Percentiles rank a stretch among this genome's conserved stretches.
Conservation (phyloP, 768 basidiomycete species). For the Lenzites betulinus region DNA sequence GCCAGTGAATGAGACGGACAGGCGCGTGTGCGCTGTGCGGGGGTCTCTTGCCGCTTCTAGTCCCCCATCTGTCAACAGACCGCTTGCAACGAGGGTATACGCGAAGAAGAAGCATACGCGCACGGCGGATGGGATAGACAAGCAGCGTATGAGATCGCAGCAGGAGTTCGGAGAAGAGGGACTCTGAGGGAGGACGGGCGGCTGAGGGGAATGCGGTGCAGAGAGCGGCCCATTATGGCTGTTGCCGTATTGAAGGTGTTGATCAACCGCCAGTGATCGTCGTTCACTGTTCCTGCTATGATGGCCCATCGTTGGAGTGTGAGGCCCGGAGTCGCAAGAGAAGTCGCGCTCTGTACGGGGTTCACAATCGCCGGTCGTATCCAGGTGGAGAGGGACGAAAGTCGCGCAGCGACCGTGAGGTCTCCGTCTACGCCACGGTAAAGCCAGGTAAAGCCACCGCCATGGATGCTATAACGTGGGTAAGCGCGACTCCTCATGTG, state of each 20-base stretch:
- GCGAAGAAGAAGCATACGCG: no score
- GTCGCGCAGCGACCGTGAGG: neutral
- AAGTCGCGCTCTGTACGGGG: neutral
- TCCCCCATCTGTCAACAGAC: neutral
- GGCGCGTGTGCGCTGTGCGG: no score
- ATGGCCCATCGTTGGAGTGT: neutral
- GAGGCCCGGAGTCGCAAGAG: neutral
- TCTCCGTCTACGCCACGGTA: no score
- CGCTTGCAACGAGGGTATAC: no score
- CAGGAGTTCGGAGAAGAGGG: neutral
- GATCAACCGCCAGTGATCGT: conserved; percentile 2
- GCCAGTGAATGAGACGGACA: neutral
- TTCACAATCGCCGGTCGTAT: neutral
- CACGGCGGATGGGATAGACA: neutral
- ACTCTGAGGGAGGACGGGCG: no score
- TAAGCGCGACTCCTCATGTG: no score
- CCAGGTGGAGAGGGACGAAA: neutral
- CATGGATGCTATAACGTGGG: neutral
- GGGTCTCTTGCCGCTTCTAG: no score
- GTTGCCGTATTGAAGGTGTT: neutral
- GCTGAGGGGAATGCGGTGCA: neutral
- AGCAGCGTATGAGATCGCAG: neutral
- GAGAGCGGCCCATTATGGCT: neutral
- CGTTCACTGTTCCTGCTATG: neutral
- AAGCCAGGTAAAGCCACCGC: no score